Evolutionary conservation across 1,284 basidiomycete genomes (phyloP), one percentile per base, ranked within the genome.

Genomic region (Xerocomus amazonicus): DNA sequence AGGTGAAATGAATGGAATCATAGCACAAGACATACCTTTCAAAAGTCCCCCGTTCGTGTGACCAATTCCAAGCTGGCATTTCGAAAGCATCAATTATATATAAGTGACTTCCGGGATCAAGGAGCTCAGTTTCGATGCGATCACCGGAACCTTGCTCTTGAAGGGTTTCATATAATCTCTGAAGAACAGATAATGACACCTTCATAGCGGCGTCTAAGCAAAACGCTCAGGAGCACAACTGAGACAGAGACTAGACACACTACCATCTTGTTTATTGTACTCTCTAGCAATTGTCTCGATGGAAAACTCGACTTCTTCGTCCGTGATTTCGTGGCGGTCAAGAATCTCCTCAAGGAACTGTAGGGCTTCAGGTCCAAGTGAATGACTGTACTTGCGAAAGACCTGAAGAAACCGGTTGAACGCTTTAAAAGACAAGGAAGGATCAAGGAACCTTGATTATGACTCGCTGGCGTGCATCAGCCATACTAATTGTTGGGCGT

Each of bases 31-130:
- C 75, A 17, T 62, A 91, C 91, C 80, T 85, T 59, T 92, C 90
- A 60, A 96, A 97, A 2, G 87, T 84, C 45, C 86, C 87, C 52
- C 91, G 76, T 58, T 94, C 87, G 19, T 78, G 73, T 32, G 93
- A 92, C 81, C 93, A 99, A 58, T 85, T 80, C 81, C 93, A 90
- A 9, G 84, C 73, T 0, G 96, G 96, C 91, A 98, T 97, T 33
- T 94, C 87, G 59, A 95, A 97, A 9, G 95, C 87, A 65, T 97
- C 84, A 32, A 98, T 75, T 51, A 98, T 77, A 56, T 83, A 83
- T 42, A 99, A 74, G 66, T 96, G 92, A 23, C 81, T 82, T 41
- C 94, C 87, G 7, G 92, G 85, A 56, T 97, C 92, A 23, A 94
- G 75, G 23, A 83, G 70, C 27, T 90, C 85, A 35, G 79, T 76